A percentile compares a stretch with the other conserved stretches of the same genome.
phyloP scores from a whole-genome alignment of 2,329 filamentous ascomycete species.

The Xylariaceae sp. region DNA sequence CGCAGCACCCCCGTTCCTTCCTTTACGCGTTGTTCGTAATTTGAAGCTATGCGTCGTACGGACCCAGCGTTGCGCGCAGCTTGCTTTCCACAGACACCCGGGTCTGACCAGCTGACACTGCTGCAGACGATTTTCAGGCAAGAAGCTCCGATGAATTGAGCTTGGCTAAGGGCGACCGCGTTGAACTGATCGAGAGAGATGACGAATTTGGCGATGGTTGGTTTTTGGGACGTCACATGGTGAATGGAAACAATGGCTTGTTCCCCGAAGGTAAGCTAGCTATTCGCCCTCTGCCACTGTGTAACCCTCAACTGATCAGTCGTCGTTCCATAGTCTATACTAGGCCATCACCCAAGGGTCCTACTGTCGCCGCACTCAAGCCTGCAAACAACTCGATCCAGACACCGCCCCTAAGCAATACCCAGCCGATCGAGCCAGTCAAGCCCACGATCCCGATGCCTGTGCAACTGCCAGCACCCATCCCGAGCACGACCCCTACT shows the following conservation, averaged over 20 bases:
- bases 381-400: constrained; percentile 24
- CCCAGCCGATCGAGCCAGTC: constrained; percentile 17
- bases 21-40: too few relatives aligned
- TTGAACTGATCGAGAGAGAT: constrained; percentile 79
- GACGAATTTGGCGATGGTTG: constrained; percentile 87
- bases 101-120: constrained; percentile 1
- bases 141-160: constrained; percentile 91
- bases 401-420: constrained; percentile 21
- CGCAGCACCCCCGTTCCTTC: neutral
- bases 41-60: too few relatives aligned
- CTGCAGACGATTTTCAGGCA: constrained; percentile 84
- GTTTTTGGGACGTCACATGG: constrained; percentile 73
- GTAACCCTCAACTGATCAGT: constrained; percentile 8
- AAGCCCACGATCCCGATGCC: constrained; percentile 22
- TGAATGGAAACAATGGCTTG: constrained; percentile 70
- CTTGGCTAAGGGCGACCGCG: constrained; percentile 76
- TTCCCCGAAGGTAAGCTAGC: constrained; percentile 84
- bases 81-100: neutral
- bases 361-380: constrained; percentile 26
- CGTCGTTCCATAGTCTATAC: constrained; percentile 52
- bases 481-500: constrained; percentile 15
- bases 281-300: constrained; percentile 1
- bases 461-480: constrained; percentile 20
- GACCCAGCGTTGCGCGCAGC: neutral
- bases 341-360: constrained; percentile 49